Conservation (phyloP, 164 flowering plant genomes). For the Euptelea pleiosperma region DNA sequence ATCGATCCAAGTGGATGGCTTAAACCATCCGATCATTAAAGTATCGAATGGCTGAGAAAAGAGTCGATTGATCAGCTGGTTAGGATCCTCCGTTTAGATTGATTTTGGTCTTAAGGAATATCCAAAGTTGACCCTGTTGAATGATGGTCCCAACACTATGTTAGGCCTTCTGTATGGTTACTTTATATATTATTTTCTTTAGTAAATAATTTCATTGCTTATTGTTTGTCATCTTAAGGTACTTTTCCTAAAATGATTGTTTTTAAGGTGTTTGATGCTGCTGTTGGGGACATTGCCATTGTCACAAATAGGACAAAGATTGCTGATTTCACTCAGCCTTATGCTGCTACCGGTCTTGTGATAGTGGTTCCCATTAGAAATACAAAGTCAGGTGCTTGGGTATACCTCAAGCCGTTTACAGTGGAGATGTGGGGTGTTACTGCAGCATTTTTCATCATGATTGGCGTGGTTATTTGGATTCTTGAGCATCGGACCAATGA, state of each 20-base stretch:
- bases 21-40: too few relatives aligned
- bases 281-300: conserved; percentile 78
- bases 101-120: too few relatives aligned
- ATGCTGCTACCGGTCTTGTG: conserved; percentile 60
- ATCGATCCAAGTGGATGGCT: too few relatives aligned
- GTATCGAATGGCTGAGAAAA: too few relatives aligned
- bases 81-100: too few relatives aligned
- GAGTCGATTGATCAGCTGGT: too few relatives aligned
- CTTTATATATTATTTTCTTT: not conserved
- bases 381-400: conserved; percentile 64
- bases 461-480: conserved; percentile 72
- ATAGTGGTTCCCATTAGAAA: conserved; percentile 52
- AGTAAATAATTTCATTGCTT: not conserved
- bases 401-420: conserved; percentile 73
- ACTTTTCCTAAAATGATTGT: not conserved
- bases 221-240: not conserved
- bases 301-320: conserved; percentile 58
- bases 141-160: too few relatives aligned
- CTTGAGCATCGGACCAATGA: conserved; percentile 78
- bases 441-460: conserved; percentile 56
- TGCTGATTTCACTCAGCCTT: conserved; percentile 88
- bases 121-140: too few relatives aligned
- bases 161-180: too few relatives aligned
- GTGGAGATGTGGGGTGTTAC: conserved; percentile 66
- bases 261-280: conserved; percentile 69